phyloP scores from a whole-genome alignment of 306 rosid species.

The Ochetophila trinervis region DNA sequence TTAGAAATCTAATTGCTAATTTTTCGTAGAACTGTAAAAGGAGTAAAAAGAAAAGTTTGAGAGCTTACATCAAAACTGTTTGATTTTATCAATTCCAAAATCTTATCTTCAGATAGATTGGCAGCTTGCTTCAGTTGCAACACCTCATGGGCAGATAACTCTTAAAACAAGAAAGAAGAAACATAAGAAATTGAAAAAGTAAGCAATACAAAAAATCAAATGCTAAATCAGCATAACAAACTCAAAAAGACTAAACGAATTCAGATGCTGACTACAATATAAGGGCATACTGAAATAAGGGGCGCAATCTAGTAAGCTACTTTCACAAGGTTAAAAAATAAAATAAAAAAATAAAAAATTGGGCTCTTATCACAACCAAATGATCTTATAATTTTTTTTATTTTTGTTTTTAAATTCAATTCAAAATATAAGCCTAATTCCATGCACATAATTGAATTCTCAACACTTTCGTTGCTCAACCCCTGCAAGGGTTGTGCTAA shows the following conservation, averaged over 20 bases:
- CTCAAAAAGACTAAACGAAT: background rate
- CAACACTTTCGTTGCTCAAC: too few relatives aligned
- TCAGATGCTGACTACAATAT: background rate
- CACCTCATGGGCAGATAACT: conserved; percentile 42
- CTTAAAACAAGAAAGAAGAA: conserved; percentile 37
- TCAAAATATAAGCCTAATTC: too few relatives aligned
- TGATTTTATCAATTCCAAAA: conserved; percentile 62
- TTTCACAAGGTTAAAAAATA: too few relatives aligned
- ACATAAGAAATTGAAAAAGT: conserved; percentile 2
- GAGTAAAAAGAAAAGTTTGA: conserved; percentile 22
- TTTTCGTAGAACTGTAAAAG: background rate
- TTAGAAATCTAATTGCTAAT: too few relatives aligned
- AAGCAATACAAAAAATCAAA: conserved; percentile 24
- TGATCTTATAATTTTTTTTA: too few relatives aligned
- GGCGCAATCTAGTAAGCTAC: too few relatives aligned
- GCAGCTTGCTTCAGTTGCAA: conserved; percentile 44
- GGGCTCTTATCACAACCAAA: too few relatives aligned
- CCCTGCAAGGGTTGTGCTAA: too few relatives aligned
- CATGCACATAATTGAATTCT: too few relatives aligned
- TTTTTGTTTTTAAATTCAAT: too few relatives aligned
- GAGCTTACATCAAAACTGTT: conserved; percentile 68
- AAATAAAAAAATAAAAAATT: too few relatives aligned
- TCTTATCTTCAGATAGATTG: conserved; percentile 60
- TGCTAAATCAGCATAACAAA: conserved; percentile 16
- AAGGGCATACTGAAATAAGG: too few relatives aligned